A percentile compares a stretch with the other conserved stretches of the same genome.
These are phyloP conservation scores for Ascoidea rubescens DNA, from an alignment of 805 yeast genomes.

Conservation along the genomic window DNA sequence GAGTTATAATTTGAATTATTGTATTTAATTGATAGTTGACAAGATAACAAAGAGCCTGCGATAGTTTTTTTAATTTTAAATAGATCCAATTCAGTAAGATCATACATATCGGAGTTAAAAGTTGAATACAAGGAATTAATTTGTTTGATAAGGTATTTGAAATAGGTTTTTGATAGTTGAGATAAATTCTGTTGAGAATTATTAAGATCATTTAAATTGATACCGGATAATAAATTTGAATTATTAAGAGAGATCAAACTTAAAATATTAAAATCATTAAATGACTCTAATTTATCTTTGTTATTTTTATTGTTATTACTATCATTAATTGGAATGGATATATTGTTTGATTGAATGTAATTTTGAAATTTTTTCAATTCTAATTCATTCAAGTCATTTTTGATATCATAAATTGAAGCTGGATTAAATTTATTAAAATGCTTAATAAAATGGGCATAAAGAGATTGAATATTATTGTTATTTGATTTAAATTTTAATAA, in stretches of 20 bases:
- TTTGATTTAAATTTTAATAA: conserved; percentile 23
- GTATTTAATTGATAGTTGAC: conserved; percentile 4
- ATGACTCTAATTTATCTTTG: background rate
- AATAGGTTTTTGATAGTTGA: background rate
- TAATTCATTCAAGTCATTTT: background rate
- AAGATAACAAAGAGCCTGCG: conserved; percentile 6
- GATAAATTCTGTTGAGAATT: background rate
- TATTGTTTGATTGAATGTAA: too few relatives aligned
- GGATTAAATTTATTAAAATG: too few relatives aligned
- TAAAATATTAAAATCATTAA: too few relatives aligned
- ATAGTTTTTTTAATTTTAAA: conserved; percentile 2
- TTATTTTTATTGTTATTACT: too few relatives aligned
- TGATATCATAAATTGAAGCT: background rate
- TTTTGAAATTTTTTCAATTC: background rate
- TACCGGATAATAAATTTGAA: background rate
- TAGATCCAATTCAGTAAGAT: background rate
- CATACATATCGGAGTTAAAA: too few relatives aligned
- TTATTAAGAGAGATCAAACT: background rate
- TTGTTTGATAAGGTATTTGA: conserved; percentile 2
- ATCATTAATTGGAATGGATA: too few relatives aligned
- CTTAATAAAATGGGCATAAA: background rate
- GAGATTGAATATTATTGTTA: conserved; percentile 17
- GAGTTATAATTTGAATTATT: conserved; percentile 4
- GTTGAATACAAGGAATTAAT: too few relatives aligned
- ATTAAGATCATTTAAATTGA: background rate